A percentile compares a stretch with the other conserved stretches of the same genome.
phyloP scores from a whole-genome alignment of 768 basidiomycete genomes.

The Russula emetica region DNA sequence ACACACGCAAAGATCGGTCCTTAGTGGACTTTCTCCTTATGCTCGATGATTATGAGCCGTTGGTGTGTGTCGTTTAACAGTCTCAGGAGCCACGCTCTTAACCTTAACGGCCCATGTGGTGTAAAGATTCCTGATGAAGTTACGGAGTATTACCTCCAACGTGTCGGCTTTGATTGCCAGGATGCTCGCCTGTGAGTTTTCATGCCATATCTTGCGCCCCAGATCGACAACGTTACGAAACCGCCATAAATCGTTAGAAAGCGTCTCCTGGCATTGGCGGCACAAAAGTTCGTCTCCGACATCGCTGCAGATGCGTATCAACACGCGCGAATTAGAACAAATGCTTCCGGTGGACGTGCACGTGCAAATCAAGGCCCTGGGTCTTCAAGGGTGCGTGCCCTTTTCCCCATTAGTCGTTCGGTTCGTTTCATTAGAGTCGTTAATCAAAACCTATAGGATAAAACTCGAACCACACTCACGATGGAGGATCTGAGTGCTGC shows the following conservation, averaged over 20 bases:
- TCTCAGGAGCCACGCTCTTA: neutral
- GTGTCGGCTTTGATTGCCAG: slow-evolving; percentile 92
- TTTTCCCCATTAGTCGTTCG: neutral
- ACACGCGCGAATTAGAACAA: slow-evolving; percentile 93
- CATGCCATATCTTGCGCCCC: neutral
- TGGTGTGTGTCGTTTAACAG: slow-evolving; percentile 51
- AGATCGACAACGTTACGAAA: slow-evolving; percentile 18
- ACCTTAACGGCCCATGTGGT: neutral
- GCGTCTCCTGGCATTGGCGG: slow-evolving; percentile 88
- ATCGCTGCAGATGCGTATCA: slow-evolving; percentile 96
- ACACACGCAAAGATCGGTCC: slow-evolving; percentile 83
- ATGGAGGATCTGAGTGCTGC: slow-evolving; percentile 97
- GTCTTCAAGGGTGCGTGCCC: slow-evolving; percentile 53
- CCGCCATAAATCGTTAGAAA: slow-evolving; percentile 50
- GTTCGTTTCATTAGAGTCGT: neutral
- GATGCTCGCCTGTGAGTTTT: slow-evolving; percentile 79
- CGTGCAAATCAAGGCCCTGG: slow-evolving; percentile 60
- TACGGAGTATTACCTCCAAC: slow-evolving; percentile 94
- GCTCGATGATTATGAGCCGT: slow-evolving; percentile 94
- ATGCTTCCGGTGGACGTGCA: slow-evolving; percentile 69
- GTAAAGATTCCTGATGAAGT: slow-evolving; percentile 93
- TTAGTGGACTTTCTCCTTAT: slow-evolving; percentile 91
- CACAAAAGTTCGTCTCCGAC: slow-evolving; percentile 97
- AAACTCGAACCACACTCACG: slow-evolving; percentile 88
- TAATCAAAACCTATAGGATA: slow-evolving; percentile 52